Base-by-base conservation (phyloP, 1,284 basidiomycete genomes). In the Termitomyces sp. region DNA sequence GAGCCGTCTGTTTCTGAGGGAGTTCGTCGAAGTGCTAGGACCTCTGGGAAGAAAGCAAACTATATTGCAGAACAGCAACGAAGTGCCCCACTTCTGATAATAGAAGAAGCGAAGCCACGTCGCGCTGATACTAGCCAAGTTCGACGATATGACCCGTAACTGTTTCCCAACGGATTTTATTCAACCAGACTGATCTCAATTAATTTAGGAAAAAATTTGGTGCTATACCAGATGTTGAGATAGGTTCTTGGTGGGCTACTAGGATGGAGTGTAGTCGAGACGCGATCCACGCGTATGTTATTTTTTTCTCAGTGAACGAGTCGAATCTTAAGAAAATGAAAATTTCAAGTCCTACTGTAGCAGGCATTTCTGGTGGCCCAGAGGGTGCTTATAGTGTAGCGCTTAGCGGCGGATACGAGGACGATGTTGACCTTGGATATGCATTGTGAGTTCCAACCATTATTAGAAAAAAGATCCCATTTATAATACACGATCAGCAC, bases 351-450 rank as follows among this genome's bases (percentile, higher is more conserved):
- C 90, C 91, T 0, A 84, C 81, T 76, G 91, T 93, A 1, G 86
- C 79, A 26, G 91, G 91, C 0, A 93, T 94, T 36, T 72, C 85
- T 9, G 78, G 80, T 3, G 82, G 84, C 3, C 70, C 71, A 1
- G 58, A 83, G 1, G 91, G 92, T 1, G 89, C 89, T 6, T 89
- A 86, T 63, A 89, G 86, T 48, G 78, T 94, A 8, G 90, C 86
- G 2, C 76, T 94, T 6, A 90, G 87, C 44, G 91, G 91, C 13
- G 89, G 89, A 1, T 94, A 93, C 61, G 87, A 90, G 39, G 91
- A 93, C 56, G 91, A 93, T 61, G 79, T 92, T 19, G 91, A 93
- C 60, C 66, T 84, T 2, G 91, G 91, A 50, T 83, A 90, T 56
- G 85, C 76, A 3, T 92, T 93, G 85, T 92, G 67, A 67, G 90